Base-by-base conservation (phyloP, 257 asterid species). In the Capsicum baccatum region DNA sequence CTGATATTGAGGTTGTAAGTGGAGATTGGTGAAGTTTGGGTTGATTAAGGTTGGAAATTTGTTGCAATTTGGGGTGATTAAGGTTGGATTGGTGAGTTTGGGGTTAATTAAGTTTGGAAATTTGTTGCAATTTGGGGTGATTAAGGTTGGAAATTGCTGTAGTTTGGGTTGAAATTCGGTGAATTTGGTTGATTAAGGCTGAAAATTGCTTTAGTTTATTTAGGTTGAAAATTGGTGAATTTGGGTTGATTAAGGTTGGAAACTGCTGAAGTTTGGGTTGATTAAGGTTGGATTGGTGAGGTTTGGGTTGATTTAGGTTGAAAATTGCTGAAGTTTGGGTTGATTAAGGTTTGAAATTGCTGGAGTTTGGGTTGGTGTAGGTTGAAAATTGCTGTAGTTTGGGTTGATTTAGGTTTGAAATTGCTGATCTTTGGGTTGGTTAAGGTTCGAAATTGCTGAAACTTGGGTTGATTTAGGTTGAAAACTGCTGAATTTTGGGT, bases 341-440 rank as follows among this genome's bases (percentile, higher is more conserved):
- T 44, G 48, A 44, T 44, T 44, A 3, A 44, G 48, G 48, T 44
- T 44, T 1, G 48, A 44, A 44, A 44, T 44, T 44, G 48, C 48
- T 44, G 48, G 6, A 44, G 48, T 44, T 44, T 44, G 48, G 48
- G 48, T 44, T 44, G 48, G 6, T 44, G 5, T 4, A 44, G 48
- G 48, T 44, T 44, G 6, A 6, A 44, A 3, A 44, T 44, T 44
- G 4, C 42, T 11, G 11, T n/a, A 71, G 37, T 71, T 71, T 5
- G 57, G 79, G 39, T 44, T 71, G 79, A n/a, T 71, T 71, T 17
- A 71, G 57, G 37, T 69, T 69, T 54, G 54, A 69, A 37, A 39
- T 69, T 69, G 78, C 55, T 69, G 78, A 69, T 3, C 4, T 39
- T 39, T 39, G 44, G 44, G 44, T 39, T 39, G 44, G 5, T 39